phyloP scores from a whole-genome alignment of 768 basidiomycete species.

The Boletellus sp. region DNA sequence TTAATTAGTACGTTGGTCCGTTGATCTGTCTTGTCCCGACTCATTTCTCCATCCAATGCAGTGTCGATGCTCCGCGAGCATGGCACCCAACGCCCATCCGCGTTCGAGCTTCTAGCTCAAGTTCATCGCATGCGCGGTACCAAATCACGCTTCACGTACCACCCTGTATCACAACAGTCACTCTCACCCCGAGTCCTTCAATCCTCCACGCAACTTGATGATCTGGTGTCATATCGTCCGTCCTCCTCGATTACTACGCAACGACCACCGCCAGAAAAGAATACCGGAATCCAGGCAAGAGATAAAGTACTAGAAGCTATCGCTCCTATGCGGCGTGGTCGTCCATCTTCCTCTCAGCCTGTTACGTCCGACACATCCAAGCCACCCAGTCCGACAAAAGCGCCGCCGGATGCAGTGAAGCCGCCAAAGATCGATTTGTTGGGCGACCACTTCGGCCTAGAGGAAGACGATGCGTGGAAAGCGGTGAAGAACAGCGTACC shows the following conservation, averaged over 20 bases:
- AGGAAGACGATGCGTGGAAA: slow-evolving; percentile 51
- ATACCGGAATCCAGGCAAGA: slow-evolving; percentile 63
- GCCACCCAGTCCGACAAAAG: slow-evolving; percentile 20
- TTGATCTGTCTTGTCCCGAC: slow-evolving; percentile 4
- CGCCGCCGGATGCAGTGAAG: slow-evolving; percentile 11
- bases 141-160: slow-evolving; percentile 74
- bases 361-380: slow-evolving; percentile 34
- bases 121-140: slow-evolving; percentile 89
- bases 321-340: slow-evolving; percentile 72
- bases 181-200: slow-evolving; percentile 39
- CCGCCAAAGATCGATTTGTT: slow-evolving; percentile 31
- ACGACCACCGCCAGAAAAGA: slow-evolving; percentile 19
- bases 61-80: slow-evolving; percentile 93
- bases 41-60: slow-evolving; percentile 31
- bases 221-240: slow-evolving; percentile 39
- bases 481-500: slow-evolving; percentile 27
- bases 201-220: slow-evolving; percentile 32
- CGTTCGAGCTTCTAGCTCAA: slow-evolving; percentile 79
- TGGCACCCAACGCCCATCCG: slow-evolving; percentile 78
- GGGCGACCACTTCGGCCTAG: slow-evolving; percentile 34
- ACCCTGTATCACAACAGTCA: slow-evolving; percentile 45
- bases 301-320: slow-evolving; percentile 79
- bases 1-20: slow-evolving; percentile 64
- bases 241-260: slow-evolving; percentile 14
- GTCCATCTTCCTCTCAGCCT: slow-evolving; percentile 43